Conservation (phyloP, 176 grass and related monocot genomes). For the Saccharum officinarum region DNA sequence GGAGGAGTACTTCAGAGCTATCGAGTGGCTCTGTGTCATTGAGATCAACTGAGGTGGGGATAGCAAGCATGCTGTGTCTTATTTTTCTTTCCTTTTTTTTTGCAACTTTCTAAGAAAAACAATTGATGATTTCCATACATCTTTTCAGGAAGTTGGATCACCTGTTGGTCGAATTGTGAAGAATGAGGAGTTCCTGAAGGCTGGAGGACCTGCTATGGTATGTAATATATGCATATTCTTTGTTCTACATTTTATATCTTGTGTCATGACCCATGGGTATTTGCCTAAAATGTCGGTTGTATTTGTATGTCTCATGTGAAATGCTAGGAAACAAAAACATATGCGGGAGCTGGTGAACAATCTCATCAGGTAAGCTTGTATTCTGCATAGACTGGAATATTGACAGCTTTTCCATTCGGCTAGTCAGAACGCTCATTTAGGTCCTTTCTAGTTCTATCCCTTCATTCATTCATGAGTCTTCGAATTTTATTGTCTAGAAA, state of each 20-base stretch:
- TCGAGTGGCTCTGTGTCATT: slow-evolving; percentile 50
- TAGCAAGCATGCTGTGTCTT: slow-evolving; percentile 19
- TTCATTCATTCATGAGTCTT: neutral
- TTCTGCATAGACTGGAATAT: slow-evolving; percentile 8
- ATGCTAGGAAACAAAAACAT: slow-evolving; percentile 50
- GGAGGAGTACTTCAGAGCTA: slow-evolving; percentile 39
- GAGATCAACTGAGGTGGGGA: slow-evolving; percentile 44
- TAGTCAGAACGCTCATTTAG: neutral
- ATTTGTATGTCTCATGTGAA: slow-evolving; percentile 6
- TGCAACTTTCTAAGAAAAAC: neutral
- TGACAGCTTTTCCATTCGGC: neutral
- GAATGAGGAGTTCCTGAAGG: slow-evolving; percentile 26
- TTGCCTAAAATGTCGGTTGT: slow-evolving; percentile 3
- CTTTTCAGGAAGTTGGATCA: slow-evolving; percentile 40
- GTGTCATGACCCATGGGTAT: neutral
- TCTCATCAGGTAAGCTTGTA: slow-evolving; percentile 45
- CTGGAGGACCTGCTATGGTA: slow-evolving; percentile 37
- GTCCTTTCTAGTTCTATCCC: neutral
- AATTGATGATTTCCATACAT: slow-evolving; percentile 3
- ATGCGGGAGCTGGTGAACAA: slow-evolving; percentile 37
- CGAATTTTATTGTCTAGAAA: neutral
- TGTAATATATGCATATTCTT: slow-evolving; percentile 16
- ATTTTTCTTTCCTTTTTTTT: neutral
- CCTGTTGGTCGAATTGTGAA: slow-evolving; percentile 29
- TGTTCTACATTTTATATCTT: neutral